phyloP scores from a whole-genome alignment of 805 yeast genomes.

The Ogataea sp. region DNA sequence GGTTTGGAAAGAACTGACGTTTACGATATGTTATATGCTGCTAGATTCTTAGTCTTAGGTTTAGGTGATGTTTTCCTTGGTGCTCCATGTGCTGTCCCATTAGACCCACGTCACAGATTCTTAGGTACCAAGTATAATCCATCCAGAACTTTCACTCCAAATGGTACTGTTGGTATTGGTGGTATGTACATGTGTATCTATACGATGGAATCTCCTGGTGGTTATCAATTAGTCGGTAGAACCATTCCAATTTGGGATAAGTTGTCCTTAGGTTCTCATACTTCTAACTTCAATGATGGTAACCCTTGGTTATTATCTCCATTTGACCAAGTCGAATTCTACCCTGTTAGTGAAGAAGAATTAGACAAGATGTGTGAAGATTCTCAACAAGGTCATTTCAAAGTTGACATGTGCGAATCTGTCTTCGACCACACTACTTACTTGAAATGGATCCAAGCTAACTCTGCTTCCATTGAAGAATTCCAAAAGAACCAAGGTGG shows the following conservation, averaged over 20 bases:
- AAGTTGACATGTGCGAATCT: conserved; percentile 65
- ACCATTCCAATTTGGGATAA: conserved; percentile 98
- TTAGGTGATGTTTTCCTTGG: conserved; percentile 96
- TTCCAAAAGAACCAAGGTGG: conserved; percentile 66
- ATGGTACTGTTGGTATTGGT: conserved; percentile 96
- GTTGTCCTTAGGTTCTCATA: conserved; percentile 64
- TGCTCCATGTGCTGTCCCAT: conserved; percentile 97
- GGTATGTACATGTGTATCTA: conserved; percentile 99
- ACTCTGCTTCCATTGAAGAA: conserved; percentile 62
- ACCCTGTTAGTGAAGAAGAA: conserved; percentile 83
- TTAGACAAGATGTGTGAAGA: conserved; percentile 64
- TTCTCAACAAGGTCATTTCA: conserved; percentile 72
- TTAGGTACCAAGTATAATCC: conserved; percentile 95
- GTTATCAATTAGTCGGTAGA: conserved; percentile 93
- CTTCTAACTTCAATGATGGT: conserved; percentile 31
- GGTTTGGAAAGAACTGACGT: conserved; percentile 71
- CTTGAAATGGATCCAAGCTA: conserved; percentile 66
- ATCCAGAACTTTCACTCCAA: conserved; percentile 90
- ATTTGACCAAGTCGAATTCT: conserved; percentile 92
- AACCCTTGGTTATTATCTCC: conserved; percentile 89
- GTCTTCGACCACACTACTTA: conserved; percentile 81
- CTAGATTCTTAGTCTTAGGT: conserved; percentile 87
- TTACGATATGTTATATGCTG: conserved; percentile 77
- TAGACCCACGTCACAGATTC: conserved; percentile 92
- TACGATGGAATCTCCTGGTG: conserved; percentile 98